A percentile compares a stretch with the other conserved stretches of the same genome.
Conservation (phyloP, 1,284 basidiomycete genomes). For the Grifola frondosa region DNA sequence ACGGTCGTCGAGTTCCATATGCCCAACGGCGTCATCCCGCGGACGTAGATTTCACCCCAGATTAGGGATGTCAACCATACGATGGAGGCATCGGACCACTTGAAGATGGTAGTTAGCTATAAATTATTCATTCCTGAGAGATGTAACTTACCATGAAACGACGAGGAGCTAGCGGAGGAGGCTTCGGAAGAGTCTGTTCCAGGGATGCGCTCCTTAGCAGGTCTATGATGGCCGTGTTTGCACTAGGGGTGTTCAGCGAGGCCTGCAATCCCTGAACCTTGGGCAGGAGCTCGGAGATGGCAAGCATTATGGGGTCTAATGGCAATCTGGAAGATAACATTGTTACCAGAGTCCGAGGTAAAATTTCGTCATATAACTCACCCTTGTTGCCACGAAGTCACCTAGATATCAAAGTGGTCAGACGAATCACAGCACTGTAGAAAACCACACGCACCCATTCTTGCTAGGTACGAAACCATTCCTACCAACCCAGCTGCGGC, state of each 20-base stretch:
- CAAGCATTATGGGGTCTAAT: constrained; percentile 80
- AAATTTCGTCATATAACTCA: constrained; percentile 31
- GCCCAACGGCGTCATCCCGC: constrained; percentile 77
- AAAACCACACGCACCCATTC: constrained; percentile 78
- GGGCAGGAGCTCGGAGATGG: constrained; percentile 83
- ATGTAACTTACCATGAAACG: constrained; percentile 63
- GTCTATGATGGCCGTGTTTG: constrained; percentile 66
- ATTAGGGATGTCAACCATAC: constrained; percentile 89
- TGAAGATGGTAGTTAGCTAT: constrained; percentile 2
- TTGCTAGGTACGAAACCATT: constrained; percentile 90
- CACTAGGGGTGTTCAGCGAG: constrained; percentile 59
- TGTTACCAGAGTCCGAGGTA: not conserved
- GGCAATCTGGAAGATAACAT: constrained; percentile 55
- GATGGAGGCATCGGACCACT: constrained; percentile 89
- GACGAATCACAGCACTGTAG: not conserved
- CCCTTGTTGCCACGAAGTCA: constrained; percentile 88
- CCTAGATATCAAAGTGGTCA: constrained; percentile 37
- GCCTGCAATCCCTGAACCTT: constrained; percentile 83
- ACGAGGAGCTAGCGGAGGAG: constrained; percentile 63
- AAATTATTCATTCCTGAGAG: constrained; percentile 4
- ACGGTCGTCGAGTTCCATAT: constrained; percentile 88
- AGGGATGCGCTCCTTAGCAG: constrained; percentile 66
- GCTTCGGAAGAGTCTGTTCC: constrained; percentile 68
- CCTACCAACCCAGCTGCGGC: constrained; percentile 71
- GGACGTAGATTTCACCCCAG: constrained; percentile 94